These are phyloP conservation scores for Exophiala sideris DNA, from an alignment of 2,329 filamentous ascomycete genomes.

Conservation along the genomic window DNA sequence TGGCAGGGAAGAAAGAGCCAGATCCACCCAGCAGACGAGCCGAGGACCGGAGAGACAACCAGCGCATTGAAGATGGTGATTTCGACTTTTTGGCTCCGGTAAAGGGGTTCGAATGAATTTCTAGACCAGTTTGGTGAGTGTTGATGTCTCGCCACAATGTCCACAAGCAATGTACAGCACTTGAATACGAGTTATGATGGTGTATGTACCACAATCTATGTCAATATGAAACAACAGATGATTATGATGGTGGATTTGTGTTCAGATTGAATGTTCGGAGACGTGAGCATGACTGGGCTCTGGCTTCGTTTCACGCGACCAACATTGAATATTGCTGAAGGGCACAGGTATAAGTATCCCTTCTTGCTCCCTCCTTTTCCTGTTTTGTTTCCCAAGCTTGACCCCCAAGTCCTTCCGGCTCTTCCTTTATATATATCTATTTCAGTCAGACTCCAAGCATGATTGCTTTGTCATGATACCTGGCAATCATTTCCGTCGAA, in stretches of 20 bases:
- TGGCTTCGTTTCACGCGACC: neutral
- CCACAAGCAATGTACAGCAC: neutral
- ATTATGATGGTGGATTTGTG: neutral
- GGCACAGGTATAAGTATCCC: neutral
- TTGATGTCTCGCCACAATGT: neutral
- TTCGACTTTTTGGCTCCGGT: conserved; percentile 16
- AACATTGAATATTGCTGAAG: neutral
- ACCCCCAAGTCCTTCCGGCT: neutral
- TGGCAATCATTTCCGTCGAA: too few species aligned
- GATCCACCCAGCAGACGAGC: neutral
- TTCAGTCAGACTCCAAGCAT: too few species aligned
- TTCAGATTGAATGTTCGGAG: neutral
- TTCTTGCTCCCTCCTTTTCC: neutral
- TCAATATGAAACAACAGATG: neutral
- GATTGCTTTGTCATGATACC: too few species aligned
- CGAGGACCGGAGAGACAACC: neutral
- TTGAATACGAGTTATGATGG: neutral
- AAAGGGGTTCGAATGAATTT: conserved; percentile 1
- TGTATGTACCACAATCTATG: neutral
- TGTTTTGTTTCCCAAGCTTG: neutral
- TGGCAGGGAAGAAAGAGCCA: conserved; percentile 13
- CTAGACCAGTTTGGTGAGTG: neutral
- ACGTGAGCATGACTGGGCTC: neutral
- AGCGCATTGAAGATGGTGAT: neutral
- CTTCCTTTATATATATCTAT: neutral